Evolutionary conservation across 1,284 basidiomycete species (phyloP), one percentile per base, ranked within the genome.

Genomic region (Microbotryum silenes-acaulis): DNA sequence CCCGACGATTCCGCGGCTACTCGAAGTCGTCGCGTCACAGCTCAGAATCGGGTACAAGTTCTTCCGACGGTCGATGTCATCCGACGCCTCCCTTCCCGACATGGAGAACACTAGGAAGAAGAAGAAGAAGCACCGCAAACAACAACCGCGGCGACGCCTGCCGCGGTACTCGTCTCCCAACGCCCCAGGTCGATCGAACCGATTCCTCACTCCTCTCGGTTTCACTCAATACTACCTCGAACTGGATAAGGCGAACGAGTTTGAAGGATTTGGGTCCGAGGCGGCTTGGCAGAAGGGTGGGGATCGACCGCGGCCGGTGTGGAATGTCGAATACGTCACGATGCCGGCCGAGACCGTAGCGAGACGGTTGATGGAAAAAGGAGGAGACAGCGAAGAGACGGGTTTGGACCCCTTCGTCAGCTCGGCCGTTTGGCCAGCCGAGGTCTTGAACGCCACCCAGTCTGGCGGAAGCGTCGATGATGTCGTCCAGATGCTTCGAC

Each of bases 191-290:
- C 79, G 87, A 64, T 81, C 71, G 54, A 91, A 90, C 75, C 79
- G 76, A 51, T 80, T 81, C 61, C 86, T 85, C 80, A 83, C 83
- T 25, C 83, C 85, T n/a, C 77, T 90, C 46, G 88, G 88, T 57
- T 91, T 85, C 78, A 84, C 85, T 57, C 88, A 91, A 81, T 92
- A 85, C 77, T 78, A 91, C 55, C 85, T 89, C 4, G 78, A 83
- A 61, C 76, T 91, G 25, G 82, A 81, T 48, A 73, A 77, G 55
- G 81, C 81, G 23, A 81, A 82, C 73, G 77, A 81, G 69, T 78
- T 79, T 23, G 66, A 71, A 16, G 56, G 57, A 8, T 56, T 50
- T n/a, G 59, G 51, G 5, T 50, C 63, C 46, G 60, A 55, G 51
- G 64, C 51, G 52, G 57, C 55, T 20, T 44, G 37, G 42, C n/a